Evolutionary conservation across 108 stramenopile genomes (phyloP).

Genomic region (Pelagomonas calceolata): DNA sequence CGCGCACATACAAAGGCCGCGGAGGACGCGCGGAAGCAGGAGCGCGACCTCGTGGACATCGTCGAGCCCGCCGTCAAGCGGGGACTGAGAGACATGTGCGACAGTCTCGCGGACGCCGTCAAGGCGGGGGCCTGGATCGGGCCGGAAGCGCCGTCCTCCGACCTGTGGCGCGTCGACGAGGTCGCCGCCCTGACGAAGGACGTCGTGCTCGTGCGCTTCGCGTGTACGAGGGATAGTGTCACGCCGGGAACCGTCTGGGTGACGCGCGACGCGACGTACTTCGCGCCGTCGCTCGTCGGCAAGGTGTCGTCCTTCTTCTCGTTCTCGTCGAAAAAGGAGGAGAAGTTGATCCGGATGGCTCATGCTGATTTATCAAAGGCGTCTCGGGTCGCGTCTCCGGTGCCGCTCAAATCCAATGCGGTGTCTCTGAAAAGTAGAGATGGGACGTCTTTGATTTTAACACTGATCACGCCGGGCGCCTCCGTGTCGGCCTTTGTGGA

Average conservation of each 20-base stretch:
- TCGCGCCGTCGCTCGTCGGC: not conserved
- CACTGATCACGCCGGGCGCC: not conserved
- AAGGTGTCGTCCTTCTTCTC: not conserved
- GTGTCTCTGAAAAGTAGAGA: not conserved
- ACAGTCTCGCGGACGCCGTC: not conserved
- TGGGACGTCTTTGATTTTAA: not conserved
- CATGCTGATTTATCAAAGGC: not conserved
- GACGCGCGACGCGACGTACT: not conserved
- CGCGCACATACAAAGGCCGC: not conserved
- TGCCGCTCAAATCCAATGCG: not conserved
- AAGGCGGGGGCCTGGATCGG: not conserved
- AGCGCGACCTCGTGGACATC: not conserved
- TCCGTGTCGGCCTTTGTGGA: not conserved
- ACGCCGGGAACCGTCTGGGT: not conserved
- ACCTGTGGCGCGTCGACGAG: not conserved
- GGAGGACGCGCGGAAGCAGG: not conserved
- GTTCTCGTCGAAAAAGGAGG: not conserved
- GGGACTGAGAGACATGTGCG: not conserved
- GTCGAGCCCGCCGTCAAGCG: not conserved
- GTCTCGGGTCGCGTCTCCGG: not conserved
- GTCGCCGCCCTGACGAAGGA: not conserved
- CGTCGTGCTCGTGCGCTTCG: not conserved
- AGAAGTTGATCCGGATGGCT: not conserved
- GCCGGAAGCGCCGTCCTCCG: not conserved
- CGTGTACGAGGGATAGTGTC: not conserved